Percentiles rank a stretch among this genome's conserved stretches.
Evolutionary conservation across 768 basidiomycete species (phyloP).

Genomic region (Rhodosporidiobolus odoratus): DNA sequence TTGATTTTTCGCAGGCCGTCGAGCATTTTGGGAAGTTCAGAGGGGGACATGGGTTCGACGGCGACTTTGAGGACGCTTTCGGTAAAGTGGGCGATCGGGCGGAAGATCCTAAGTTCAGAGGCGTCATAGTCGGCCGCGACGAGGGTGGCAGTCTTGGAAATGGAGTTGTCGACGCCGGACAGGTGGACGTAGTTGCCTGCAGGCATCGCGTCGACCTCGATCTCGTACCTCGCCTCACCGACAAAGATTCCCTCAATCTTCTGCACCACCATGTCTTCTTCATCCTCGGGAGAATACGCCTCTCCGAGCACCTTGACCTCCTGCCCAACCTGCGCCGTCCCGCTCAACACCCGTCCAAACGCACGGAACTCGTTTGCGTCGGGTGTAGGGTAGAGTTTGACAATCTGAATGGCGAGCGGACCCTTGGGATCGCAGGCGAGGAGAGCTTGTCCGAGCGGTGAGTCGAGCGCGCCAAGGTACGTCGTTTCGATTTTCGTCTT

Average conservation of each 20-base stretch:
- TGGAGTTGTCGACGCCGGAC: conserved; percentile 86
- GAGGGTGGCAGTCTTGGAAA: conserved; percentile 85
- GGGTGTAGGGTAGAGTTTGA: conserved; percentile 92
- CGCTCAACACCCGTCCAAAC: conserved; percentile 88
- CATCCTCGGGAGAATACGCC: conserved; percentile 96
- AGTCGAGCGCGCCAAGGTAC: conserved; percentile 81
- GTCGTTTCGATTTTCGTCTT: conserved; percentile 58
- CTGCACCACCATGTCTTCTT: conserved; percentile 91
- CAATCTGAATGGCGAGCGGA: conserved; percentile 84
- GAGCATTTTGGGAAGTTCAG: conserved; percentile 97
- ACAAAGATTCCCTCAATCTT: conserved; percentile 84
- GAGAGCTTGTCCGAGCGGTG: conserved; percentile 72
- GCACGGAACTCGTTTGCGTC: conserved; percentile 96
- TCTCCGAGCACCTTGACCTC: conserved; percentile 94
- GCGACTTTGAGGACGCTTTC: conserved; percentile 95
- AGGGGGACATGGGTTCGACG: conserved; percentile 94
- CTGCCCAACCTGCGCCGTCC: conserved; percentile 76
- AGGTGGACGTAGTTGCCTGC: conserved; percentile 91
- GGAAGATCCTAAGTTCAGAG: conserved; percentile 90
- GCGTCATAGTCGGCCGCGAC: conserved; percentile 61
- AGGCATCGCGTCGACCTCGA: conserved; percentile 78
- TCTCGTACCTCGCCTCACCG: conserved; percentile 82
- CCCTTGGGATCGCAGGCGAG: conserved; percentile 73
- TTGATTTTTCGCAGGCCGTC: conserved; percentile 93
- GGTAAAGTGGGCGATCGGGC: conserved; percentile 92